Base-by-base conservation (phyloP, 108 stramenopile genomes). In the Asterionellopsis glacialis region DNA sequence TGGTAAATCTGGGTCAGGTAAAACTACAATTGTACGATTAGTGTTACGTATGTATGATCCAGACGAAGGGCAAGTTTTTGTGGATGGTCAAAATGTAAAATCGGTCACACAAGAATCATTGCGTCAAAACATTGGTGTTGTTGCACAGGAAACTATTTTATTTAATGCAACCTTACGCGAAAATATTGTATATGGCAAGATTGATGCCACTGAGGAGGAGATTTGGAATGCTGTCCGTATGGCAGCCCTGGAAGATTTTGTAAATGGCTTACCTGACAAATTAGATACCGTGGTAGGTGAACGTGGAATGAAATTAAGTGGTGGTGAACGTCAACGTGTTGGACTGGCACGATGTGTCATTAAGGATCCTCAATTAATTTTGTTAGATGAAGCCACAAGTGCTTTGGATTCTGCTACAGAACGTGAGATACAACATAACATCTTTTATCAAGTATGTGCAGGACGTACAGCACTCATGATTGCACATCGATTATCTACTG, bases 381-480 rank as follows among this genome's bases (percentile, higher is more conserved):
- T 97, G 24, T 67, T 95, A 18, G 93, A 81, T 39, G 79, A 83
- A 64, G 93, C 95, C 14, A 97, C 98, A n/a, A 72, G 70, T 7
- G 87, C 94, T 10, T 76, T 98, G 33, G 98, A 98, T 72, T 74
- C 95, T 24, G 75, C 60, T 47, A 97, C 93, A 50, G 97, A 97
- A 61, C 71, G 69, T 51, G 71, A 72, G 12, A 88, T 95, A 1
- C 82, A 87, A 54, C 56, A 82, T 43, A 55, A 66, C 5, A 68
- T 95, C 48, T 74, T 81, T 42, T 43, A 52, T 33, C 33, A 5
- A 33, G 33, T 33, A 33, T 33, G 33, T 33, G 2, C 33, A 2
- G 33, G 33, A 33, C 44, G 65, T 54, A 70, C 82, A 50, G 66
- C 41, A n/a, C 15, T 81, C 14, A 52, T 63, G 45, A 73, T 81